phyloP scores from a whole-genome alignment of 2,329 filamentous ascomycete genomes.

The Sclerotiophoma versabilis region DNA sequence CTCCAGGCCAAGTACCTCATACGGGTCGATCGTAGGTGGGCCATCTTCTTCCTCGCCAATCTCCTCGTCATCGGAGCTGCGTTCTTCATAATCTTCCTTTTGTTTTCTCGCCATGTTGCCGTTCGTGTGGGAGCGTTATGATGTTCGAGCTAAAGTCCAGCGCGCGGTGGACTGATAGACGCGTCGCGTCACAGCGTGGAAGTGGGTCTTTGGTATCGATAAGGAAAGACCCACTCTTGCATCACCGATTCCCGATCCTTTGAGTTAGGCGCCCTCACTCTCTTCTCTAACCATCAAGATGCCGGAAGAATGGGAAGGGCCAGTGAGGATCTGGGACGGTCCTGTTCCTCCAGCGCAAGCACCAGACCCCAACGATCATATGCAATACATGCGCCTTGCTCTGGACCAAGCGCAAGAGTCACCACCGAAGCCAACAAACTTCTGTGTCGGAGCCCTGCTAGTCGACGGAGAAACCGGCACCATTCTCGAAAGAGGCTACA shows the following conservation, averaged over 20 bases:
- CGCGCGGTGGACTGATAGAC: conserved; percentile 11
- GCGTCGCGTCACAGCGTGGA: conserved; percentile 11
- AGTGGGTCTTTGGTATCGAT: conserved; percentile 31
- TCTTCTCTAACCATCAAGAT: conserved; percentile 23
- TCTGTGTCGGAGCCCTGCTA: conserved; percentile 91
- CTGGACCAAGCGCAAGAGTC: conserved; percentile 79
- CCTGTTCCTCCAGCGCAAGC: conserved; percentile 23
- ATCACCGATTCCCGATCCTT: conserved; percentile 17
- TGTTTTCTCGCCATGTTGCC: conserved; percentile 15
- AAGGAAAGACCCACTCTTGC: conserved; percentile 24
- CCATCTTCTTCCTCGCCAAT: conserved; percentile 52
- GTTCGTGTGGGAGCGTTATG: neutral
- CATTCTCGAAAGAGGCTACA: conserved; percentile 84
- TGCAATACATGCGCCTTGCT: conserved; percentile 71
- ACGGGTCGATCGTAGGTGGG: conserved; percentile 76
- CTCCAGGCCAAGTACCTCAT: conserved; percentile 77
- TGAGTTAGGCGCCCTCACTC: conserved; percentile 11
- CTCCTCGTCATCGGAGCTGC: conserved; percentile 57
- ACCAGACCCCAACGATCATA: conserved; percentile 38
- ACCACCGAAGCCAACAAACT: conserved; percentile 88
- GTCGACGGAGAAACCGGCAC: conserved; percentile 64
- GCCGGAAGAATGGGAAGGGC: conserved; percentile 28
- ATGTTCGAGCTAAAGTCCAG: conserved; percentile 1
- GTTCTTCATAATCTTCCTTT: conserved; percentile 14
- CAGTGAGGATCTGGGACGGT: conserved; percentile 30